Evolutionary conservation across 257 asterid species (phyloP).

Genomic region (Solanum paucissectum): DNA sequence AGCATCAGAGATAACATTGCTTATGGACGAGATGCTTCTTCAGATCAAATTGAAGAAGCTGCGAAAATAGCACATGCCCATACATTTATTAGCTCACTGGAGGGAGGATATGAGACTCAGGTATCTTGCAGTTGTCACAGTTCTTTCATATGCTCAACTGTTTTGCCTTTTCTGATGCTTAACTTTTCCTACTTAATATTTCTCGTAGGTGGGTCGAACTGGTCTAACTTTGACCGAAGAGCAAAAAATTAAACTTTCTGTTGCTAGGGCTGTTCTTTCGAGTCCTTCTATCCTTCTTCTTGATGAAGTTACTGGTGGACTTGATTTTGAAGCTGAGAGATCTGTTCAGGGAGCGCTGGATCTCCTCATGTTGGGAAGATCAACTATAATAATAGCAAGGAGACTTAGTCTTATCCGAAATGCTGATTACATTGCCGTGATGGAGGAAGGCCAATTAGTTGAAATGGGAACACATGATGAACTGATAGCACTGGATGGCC

Average conservation of each 20-base stretch:
- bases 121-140: conserved; percentile 23
- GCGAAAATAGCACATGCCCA: conserved; percentile 99
- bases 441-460: conserved; percentile 99
- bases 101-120: conserved; percentile 92
- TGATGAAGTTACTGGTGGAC: conserved; percentile 99
- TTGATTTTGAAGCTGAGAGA: conserved; percentile 98
- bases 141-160: conserved; percentile 4
- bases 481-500: conserved; percentile 85
- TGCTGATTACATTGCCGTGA: conserved; percentile 97
- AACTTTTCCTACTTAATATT: conserved; percentile 6
- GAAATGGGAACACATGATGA: conserved; percentile 99
- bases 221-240: conserved; percentile 83
- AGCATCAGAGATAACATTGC: conserved; percentile 94
- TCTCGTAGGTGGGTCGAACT: conserved; percentile 80
- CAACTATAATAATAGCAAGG: conserved; percentile 94
- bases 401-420: conserved; percentile 85
- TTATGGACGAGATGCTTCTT: conserved; percentile 84
- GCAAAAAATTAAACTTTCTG: conserved; percentile 93
- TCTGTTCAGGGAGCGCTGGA: conserved; percentile 94
- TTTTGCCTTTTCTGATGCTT: neutral
- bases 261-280: conserved; percentile 94
- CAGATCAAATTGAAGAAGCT: conserved; percentile 97
- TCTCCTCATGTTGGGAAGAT: conserved; percentile 96
- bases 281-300: conserved; percentile 92
- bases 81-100: conserved; percentile 89